A percentile compares a stretch with the other conserved stretches of the same genome.
These are phyloP conservation scores for Falciphora oryzae DNA, from an alignment of 2,329 filamentous ascomycete genomes.

Conservation along the genomic window DNA sequence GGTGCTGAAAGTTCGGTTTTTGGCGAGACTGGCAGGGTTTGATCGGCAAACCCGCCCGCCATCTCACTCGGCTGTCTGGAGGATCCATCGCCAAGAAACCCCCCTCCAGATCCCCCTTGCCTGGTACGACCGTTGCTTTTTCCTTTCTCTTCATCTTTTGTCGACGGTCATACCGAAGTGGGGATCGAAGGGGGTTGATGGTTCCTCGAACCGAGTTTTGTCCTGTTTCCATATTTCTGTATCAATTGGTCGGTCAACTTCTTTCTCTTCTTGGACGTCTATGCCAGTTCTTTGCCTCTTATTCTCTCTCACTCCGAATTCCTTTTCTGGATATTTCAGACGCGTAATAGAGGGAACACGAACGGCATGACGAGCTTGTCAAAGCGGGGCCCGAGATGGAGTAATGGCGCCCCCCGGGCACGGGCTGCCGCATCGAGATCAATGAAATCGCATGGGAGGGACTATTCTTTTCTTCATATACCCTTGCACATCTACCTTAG, in stretches of 20 bases:
- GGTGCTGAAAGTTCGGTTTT: background rate
- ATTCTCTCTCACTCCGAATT: background rate
- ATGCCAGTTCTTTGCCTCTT: background rate
- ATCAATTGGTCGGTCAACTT: background rate
- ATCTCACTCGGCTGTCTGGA: background rate
- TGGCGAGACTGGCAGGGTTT: background rate
- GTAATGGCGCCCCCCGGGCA: no score
- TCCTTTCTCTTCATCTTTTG: constrained; percentile 7
- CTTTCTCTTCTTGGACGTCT: background rate
- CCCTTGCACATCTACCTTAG: background rate
- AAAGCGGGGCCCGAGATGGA: no score
- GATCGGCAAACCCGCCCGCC: background rate
- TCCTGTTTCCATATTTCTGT: background rate
- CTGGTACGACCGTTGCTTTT: background rate
- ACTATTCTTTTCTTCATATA: background rate
- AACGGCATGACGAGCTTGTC: background rate
- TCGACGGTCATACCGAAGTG: constrained; percentile 1
- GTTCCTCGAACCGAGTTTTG: background rate
- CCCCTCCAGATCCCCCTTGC: background rate
- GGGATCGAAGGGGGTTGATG: background rate
- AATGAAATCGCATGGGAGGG: background rate
- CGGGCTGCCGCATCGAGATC: background rate
- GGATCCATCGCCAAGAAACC: background rate
- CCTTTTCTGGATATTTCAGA: background rate
- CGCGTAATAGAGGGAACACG: background rate